Base-by-base conservation (phyloP, 441 rosid species). In the Sinapis alba region DNA sequence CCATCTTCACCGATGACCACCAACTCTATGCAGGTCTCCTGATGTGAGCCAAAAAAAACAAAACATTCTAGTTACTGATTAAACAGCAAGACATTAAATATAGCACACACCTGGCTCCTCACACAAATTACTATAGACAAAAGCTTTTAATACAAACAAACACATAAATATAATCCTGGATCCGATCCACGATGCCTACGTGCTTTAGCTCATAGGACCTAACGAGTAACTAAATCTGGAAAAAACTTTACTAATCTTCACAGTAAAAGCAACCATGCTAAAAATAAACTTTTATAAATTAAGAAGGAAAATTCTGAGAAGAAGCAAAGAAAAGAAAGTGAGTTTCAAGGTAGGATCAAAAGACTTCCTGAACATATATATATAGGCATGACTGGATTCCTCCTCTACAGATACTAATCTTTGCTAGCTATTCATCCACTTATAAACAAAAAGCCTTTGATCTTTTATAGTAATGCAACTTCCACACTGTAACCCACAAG, bases 1-100 rank as follows among this genome's bases (percentile, higher is more conserved):
- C 99, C 99, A 62, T 93, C 99, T 71, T 86, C 91, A 19, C 87
- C 90, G 56, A 93, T 80, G 34, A 83, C 79, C 74, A 84, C 97
- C 84, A 96, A 82, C 77, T 96, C 99, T 74, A 96, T 85, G 50
- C 97, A 96, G 15, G 94, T 90, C 83, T 93, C 99, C 98, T 93
- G 85, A 84, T 76, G 41, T 21, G 16, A 68, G 47, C 50, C 9
- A 9, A 38, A 32, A 32, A 56, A 12, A 7, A 27, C n/a, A 58
- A 3, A 28, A 45, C 81, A 79, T 68, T 41, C 68, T 75, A 61
- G 67, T 78, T 68, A 72, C 32, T 67, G 18, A 54, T 7, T 11
- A 28, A 78, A 38, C 57, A 62, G 19, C 30, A 23, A 41, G 50
- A 19, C 5, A 34, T 7, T 20, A 2, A 71, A 60, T 11, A 65